Percentiles rank a stretch among this genome's conserved stretches.
These are phyloP conservation scores for Aspergillus sp. DNA, from an alignment of 2,329 filamentous ascomycete species.

Conservation along the genomic window DNA sequence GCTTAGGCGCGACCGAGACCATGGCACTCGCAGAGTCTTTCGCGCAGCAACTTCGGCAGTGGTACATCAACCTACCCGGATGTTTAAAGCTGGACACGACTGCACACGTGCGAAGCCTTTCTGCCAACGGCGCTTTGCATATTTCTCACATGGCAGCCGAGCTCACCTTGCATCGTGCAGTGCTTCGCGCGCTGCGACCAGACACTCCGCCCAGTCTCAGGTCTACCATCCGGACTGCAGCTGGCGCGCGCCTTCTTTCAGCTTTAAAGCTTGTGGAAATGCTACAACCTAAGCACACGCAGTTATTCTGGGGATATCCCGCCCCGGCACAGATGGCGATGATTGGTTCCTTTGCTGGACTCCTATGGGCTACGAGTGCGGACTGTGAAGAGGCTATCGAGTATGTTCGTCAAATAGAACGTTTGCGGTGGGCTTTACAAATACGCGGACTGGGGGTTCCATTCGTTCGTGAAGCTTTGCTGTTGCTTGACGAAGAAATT, in stretches of 20 bases:
- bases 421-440: conserved; percentile 44
- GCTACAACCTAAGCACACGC: conserved; percentile 46
- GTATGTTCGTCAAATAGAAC: conserved; percentile 39
- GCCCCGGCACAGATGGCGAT: conserved; percentile 45
- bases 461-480: conserved; percentile 11
- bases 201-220: conserved; percentile 23
- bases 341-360: conserved; percentile 43
- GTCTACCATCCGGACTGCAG: conserved; percentile 38
- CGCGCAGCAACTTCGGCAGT: conserved; percentile 9
- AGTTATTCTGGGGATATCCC: conserved; percentile 50
- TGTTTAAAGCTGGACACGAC: conserved; percentile 9
- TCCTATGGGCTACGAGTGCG: conserved; percentile 37
- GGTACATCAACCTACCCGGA: conserved; percentile 9
- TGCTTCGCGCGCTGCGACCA: conserved; percentile 10
- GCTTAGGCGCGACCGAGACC: conserved; percentile 8
- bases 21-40: conserved; percentile 11
- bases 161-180: conserved; percentile 13
- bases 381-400: conserved; percentile 33
- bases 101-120: conserved; percentile 6
- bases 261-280: conserved; percentile 48
- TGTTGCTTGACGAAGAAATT: conserved; percentile 12
- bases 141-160: conserved; percentile 11
- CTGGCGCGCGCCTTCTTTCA: conserved; percentile 42
- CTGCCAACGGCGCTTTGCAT: conserved; percentile 10
- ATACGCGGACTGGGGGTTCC: conserved; percentile 20